A percentile compares a stretch with the other conserved stretches of the same genome.
Conservation (phyloP, 257 asterid genomes). For the Forsythia viridissima region DNA sequence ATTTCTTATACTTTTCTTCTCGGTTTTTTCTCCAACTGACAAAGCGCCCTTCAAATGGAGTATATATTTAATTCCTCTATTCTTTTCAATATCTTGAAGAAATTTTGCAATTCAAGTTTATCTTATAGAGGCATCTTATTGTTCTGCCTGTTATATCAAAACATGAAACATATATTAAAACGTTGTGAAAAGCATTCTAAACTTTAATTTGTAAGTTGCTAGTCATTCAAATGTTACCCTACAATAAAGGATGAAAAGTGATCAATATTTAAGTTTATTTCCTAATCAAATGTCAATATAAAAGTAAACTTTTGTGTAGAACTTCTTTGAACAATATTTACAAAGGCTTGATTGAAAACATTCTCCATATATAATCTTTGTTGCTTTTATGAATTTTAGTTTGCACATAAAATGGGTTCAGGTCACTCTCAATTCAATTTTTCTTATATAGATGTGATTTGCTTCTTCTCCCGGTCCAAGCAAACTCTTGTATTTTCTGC, state of each 20-base stretch:
- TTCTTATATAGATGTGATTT: not conserved
- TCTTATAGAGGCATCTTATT: not conserved
- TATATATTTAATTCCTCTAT: not conserved
- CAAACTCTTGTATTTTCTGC: conserved; percentile 20
- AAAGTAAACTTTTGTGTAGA: not conserved
- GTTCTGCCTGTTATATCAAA: conserved; percentile 10
- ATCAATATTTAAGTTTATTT: conserved; percentile 9
- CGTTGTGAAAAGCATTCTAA: not conserved
- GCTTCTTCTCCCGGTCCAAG: not conserved
- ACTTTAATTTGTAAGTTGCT: not conserved
- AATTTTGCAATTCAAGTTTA: conserved; percentile 5
- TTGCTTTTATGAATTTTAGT: not conserved
- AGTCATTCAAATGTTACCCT: conserved; percentile 4
- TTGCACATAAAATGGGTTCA: not conserved
- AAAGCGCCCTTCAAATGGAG: not conserved
- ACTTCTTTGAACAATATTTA: conserved; percentile 5
- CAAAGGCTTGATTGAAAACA: conserved; percentile 3
- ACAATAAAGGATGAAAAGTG: not conserved
- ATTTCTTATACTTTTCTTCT: not conserved
- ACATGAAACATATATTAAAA: not conserved
- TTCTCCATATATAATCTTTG: not conserved
- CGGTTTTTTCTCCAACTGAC: conserved; percentile 12
- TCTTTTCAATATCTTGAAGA: conserved; percentile 30
- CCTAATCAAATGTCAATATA: not conserved
- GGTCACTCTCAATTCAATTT: not conserved